Evolutionary conservation across 768 basidiomycete genomes (phyloP).

Genomic region (Rhodotorula kratochvilovae): DNA sequence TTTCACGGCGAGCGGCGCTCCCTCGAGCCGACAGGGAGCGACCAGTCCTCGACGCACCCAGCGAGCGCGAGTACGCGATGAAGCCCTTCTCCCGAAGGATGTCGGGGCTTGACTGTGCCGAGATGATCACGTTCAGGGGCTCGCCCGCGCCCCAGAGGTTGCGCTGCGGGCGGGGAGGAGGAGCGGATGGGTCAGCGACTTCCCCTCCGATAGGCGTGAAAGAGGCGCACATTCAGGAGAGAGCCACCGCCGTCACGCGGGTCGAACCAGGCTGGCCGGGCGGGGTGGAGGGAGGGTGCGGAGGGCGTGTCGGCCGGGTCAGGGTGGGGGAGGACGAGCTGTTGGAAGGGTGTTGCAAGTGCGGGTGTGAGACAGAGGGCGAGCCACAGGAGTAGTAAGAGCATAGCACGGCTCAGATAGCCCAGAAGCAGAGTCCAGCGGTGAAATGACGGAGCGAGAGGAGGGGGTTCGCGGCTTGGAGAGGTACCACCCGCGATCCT

Average conservation of each 20-base stretch:
- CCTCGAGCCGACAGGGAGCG: background rate
- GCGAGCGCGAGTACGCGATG: conserved; percentile 60
- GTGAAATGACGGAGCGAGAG: no score
- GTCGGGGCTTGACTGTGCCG: conserved; percentile 70
- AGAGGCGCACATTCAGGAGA: conserved; percentile 64
- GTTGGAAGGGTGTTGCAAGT: background rate
- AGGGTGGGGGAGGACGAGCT: background rate
- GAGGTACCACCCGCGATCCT: no score
- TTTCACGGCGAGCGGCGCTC: background rate
- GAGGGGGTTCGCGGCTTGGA: no score
- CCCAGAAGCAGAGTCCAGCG: no score
- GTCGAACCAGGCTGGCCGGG: conserved; percentile 55
- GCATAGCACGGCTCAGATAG: no score
- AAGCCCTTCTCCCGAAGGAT: conserved; percentile 72
- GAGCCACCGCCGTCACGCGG: conserved; percentile 69
- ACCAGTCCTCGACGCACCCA: background rate
- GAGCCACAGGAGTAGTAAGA: no score
- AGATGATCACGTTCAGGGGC: conserved; percentile 78
- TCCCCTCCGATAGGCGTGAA: background rate
- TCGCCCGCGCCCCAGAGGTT: conserved; percentile 55
- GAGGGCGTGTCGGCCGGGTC: background rate
- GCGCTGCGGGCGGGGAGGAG: background rate
- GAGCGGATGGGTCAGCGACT: background rate
- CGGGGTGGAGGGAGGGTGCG: background rate
- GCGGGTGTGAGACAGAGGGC: no score